Evolutionary conservation across 306 rosid genomes (phyloP).

Genomic region (Vicia sativa): DNA sequence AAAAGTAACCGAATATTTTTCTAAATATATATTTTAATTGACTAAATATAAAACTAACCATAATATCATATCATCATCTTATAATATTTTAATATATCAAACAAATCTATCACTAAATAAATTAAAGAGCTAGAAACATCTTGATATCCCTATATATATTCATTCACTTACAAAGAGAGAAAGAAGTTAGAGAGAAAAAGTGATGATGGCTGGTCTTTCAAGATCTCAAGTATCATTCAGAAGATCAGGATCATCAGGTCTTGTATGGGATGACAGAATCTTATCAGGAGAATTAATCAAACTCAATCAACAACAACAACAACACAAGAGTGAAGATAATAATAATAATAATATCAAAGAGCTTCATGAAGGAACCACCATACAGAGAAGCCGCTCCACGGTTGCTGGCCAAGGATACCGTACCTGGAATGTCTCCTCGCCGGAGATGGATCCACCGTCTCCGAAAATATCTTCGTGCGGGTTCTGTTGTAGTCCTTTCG

Average conservation of each 20-base stretch:
- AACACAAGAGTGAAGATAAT: background rate
- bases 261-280: conserved; percentile 77
- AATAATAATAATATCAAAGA: background rate
- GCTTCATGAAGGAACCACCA: conserved; percentile 31
- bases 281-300: conserved; percentile 58
- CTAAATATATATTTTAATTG: too few species aligned
- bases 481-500: conserved; percentile 58
- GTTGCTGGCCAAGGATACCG: conserved; percentile 61
- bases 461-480: conserved; percentile 85
- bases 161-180: background rate
- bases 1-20: too few species aligned
- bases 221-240: conserved; percentile 83
- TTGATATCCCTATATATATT: background rate
- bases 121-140: background rate
- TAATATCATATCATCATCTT: too few species aligned
- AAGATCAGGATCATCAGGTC: conserved; percentile 88
- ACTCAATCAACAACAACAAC: conserved; percentile 10
- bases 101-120: too few species aligned
- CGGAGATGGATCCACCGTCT: conserved; percentile 84
- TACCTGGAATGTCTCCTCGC: conserved; percentile 54
- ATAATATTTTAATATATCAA: too few species aligned
- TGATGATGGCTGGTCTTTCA: conserved; percentile 68
- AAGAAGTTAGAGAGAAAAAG: background rate
- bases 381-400: conserved; percentile 64
- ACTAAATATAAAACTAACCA: too few species aligned